Evolutionary conservation across 345 rosid genomes (phyloP), one percentile per base, ranked within the genome.

Genomic region (Populus alba): DNA sequence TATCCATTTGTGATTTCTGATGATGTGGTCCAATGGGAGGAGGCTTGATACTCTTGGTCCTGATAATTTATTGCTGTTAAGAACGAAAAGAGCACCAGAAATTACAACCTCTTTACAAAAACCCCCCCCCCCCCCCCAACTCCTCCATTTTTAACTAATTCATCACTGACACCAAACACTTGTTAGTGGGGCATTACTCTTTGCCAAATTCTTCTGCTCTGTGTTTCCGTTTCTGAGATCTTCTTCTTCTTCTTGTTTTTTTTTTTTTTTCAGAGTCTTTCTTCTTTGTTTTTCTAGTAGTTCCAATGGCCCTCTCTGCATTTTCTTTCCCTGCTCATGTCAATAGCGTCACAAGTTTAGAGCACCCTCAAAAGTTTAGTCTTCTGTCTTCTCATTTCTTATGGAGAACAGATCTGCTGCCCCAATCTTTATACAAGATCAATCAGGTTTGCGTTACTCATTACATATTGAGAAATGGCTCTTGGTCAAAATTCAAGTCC

Each of bases 291-390:
- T 22, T n/a, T 47, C 49, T 43, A 8, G 27, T 23, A 35, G 5
- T 33, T 8, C 78, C 49, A 70, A 62, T 95, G 98, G 96, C 99
- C 71, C 85, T 90, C 16, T 87, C 82, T 87, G 84, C 92, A 80
- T 87, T 88, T 84, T 89, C 96, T 67, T 86, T 93, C 72, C 91
- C 96, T 74, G 85, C 87, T 71, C 78, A 80, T 81, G 78, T 81
- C 68, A 81, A 27, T 87, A 77, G 79, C 23, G 77, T 80, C 47
- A 47, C 83, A n/a, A 78, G 74, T 77, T 69, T 85, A 20, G 95
- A 86, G 77, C 80, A 85, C 76, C 80, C 84, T 83, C 86, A 68
- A 11, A 90, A 85, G 41, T 70, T 81, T 72, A 67, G 57, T 78
- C 27, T 82, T 82, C 29, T 80, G 74, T 79, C 87, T 80, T 85